Base-by-base conservation (phyloP, 1,284 basidiomycete genomes). In the Austroboletus niveus region DNA sequence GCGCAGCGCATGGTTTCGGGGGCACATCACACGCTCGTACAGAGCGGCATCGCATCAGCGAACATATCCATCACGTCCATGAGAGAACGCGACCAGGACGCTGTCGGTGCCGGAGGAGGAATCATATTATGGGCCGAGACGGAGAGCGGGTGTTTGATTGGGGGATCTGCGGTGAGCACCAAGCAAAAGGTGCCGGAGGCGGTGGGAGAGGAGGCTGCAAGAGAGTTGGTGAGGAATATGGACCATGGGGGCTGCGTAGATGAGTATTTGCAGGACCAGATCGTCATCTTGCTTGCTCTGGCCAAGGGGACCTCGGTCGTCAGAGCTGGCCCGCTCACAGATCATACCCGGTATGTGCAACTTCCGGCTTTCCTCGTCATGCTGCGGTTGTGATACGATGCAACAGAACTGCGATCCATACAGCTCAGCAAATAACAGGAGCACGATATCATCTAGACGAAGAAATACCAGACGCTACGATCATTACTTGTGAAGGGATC, bases 101-200 rank as follows among this genome's bases (percentile, higher is more conserved):
- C 77, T 0, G 69, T 72, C 12, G 86, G 82, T 1, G 77, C 75
- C 5, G 87, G 87, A 2, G 85, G 83, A 38, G 85, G 86, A 0
- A 79, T 89, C 49, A 71, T 87, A 2, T 64, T 89, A 10, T 87
- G 84, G 83, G 87, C 87, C 1, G 81, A 86, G 63, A 78, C 86
- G 12, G 76, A 78, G 34, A 73, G 72, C 8, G 86, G 85, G 1
- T 86, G 84, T 44, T 61, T 82, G 17, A 70, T 89, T 35, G 84
- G 80, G 3, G 86, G 84, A 3, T 84, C 80, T 56, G 80, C 83
- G 3, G 69, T 87, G 24, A 84, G 85, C 5, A 66, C 63, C 30
- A 82, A 80, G 57, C 71, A 73, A 15, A 66, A 70, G 43, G 62
- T 72, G 15, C 72, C 82, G 0, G 65, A 66, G 38, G 56, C 60